Evolutionary conservation across 2,329 filamentous ascomycete genomes (phyloP).

Genomic region (Xylogone sp.): DNA sequence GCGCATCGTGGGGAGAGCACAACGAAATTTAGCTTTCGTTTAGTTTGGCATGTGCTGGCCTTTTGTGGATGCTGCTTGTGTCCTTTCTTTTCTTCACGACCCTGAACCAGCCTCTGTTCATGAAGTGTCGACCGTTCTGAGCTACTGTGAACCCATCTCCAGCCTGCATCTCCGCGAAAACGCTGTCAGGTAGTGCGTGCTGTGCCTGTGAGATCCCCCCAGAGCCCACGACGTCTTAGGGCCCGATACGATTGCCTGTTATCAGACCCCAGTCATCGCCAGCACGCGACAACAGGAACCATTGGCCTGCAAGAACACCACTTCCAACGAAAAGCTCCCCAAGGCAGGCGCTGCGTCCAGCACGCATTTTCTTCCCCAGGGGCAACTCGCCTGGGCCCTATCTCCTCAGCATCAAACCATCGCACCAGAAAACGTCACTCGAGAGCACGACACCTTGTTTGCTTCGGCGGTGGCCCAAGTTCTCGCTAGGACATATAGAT

Average conservation of each 20-base stretch:
- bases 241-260: slow-evolving; percentile 1
- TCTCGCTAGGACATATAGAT: background rate
- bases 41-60: background rate
- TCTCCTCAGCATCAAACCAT: background rate
- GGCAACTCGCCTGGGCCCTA: background rate
- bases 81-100: background rate
- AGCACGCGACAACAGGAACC: slow-evolving; percentile 17
- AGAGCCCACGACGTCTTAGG: background rate
- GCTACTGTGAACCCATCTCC: background rate
- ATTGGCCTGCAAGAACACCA: slow-evolving; percentile 14
- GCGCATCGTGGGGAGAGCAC: background rate
- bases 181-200: background rate
- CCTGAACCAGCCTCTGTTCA: background rate
- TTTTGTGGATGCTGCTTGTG: background rate
- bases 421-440: background rate
- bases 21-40: background rate
- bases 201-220: background rate
- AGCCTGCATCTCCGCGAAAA: background rate
- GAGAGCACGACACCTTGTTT: background rate
- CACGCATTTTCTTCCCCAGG: background rate
- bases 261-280: slow-evolving; percentile 10
- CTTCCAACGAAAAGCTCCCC: background rate
- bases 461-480: background rate
- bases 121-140: background rate
- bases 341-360: slow-evolving; percentile 8